Conservation (phyloP, 352 stramenopile species). For the Globisporangium okanoganense region DNA sequence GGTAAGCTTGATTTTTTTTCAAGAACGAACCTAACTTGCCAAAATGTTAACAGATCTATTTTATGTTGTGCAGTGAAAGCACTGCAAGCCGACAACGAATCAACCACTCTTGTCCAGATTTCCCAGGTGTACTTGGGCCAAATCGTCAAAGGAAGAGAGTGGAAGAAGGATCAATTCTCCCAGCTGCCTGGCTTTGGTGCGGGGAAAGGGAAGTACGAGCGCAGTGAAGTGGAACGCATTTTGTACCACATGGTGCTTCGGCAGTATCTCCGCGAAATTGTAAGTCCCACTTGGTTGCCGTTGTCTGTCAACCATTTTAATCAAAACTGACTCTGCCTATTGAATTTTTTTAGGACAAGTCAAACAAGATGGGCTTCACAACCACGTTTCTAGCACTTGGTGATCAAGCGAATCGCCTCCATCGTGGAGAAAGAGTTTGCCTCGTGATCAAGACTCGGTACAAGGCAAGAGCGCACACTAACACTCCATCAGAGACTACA, state of each 20-base stretch:
- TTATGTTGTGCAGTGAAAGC: constrained; percentile 38
- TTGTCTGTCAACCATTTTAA: neutral
- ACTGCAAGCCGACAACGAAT: constrained; percentile 55
- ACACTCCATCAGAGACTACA: constrained; percentile 10
- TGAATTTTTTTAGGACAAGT: constrained; percentile 48
- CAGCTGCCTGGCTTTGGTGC: constrained; percentile 60
- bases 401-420: constrained; percentile 43
- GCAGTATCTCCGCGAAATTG: constrained; percentile 75
- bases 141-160: constrained; percentile 62
- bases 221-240: constrained; percentile 80
- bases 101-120: constrained; percentile 68
- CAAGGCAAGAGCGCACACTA: constrained; percentile 24
- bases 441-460: constrained; percentile 80
- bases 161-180: constrained; percentile 58
- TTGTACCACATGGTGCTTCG: constrained; percentile 87
- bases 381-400: constrained; percentile 75
- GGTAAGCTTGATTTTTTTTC: constrained; percentile 31
- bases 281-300: constrained; percentile 15
- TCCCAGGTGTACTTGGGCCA: constrained; percentile 70
- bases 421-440: constrained; percentile 62
- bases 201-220: constrained; percentile 67
- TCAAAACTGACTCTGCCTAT: neutral
- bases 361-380: constrained; percentile 78
- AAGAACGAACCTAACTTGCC: neutral
- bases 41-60: neutral